These are phyloP conservation scores for Lepidium aucheri DNA, from an alignment of 345 rosid genomes.

Conservation along the genomic window DNA sequence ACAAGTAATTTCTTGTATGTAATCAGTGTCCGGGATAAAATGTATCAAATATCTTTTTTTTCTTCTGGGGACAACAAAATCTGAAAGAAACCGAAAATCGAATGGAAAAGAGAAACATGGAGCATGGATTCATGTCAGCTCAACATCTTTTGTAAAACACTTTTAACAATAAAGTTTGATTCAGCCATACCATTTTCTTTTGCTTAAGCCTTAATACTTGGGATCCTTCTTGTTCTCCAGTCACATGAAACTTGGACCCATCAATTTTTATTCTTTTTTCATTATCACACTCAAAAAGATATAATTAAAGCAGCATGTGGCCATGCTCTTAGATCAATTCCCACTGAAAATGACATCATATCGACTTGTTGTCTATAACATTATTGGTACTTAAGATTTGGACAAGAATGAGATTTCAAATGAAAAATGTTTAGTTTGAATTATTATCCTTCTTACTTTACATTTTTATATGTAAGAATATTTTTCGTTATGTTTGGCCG, in stretches of 20 bases:
- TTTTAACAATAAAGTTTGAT: constrained; percentile 17
- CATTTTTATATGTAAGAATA: too few species aligned
- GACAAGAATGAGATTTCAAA: not conserved
- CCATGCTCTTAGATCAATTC: constrained; percentile 20
- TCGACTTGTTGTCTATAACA: constrained; percentile 10
- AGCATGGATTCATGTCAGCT: constrained; percentile 28
- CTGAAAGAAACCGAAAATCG: not conserved
- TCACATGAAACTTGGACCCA: constrained; percentile 31
- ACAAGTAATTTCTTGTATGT: too few species aligned
- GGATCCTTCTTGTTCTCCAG: not conserved
- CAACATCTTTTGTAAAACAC: constrained; percentile 5
- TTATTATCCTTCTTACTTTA: too few species aligned
- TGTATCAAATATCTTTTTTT: not conserved
- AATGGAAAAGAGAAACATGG: constrained; percentile 18
- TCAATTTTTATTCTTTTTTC: not conserved
- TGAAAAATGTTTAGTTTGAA: not conserved
- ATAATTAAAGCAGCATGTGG: constrained; percentile 21
- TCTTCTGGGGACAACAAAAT: constrained; percentile 6
- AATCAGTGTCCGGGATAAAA: not conserved
- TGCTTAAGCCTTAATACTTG: not conserved
- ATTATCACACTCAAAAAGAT: constrained; percentile 8
- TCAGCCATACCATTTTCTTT: constrained; percentile 12
- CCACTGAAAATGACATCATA: constrained; percentile 29
- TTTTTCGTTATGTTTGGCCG: too few species aligned
- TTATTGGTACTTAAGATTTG: constrained; percentile 13